These are phyloP conservation scores for Citrullus mucosospermus DNA, from an alignment of 306 rosid species.

Conservation along the genomic window DNA sequence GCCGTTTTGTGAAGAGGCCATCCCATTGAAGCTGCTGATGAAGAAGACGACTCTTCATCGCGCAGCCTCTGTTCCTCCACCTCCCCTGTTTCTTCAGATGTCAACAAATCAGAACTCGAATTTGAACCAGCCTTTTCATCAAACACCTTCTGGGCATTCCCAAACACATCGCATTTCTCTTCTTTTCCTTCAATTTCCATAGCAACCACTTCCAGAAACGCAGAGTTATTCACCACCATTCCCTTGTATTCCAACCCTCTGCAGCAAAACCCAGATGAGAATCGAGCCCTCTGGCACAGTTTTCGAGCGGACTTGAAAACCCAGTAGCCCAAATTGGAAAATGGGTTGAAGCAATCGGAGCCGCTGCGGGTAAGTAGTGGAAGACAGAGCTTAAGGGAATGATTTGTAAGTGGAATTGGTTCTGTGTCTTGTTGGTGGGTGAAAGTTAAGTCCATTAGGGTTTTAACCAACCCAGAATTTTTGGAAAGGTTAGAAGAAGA, in stretches of 20 bases:
- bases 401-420: slow-evolving; percentile 34
- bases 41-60: slow-evolving; percentile 36
- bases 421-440: slow-evolving; percentile 31
- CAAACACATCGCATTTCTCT: slow-evolving; percentile 5
- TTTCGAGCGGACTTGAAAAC: slow-evolving; percentile 31
- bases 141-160: background rate
- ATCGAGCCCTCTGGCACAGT: slow-evolving; percentile 23
- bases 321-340: slow-evolving; percentile 34
- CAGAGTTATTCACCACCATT: slow-evolving; percentile 42
- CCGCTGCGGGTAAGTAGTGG: slow-evolving; percentile 8
- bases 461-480: slow-evolving; percentile 13
- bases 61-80: slow-evolving; percentile 48
- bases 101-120: slow-evolving; percentile 46
- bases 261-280: slow-evolving; percentile 45
- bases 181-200: slow-evolving; percentile 7
- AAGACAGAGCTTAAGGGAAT: background rate
- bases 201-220: slow-evolving; percentile 12
- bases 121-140: slow-evolving; percentile 30
- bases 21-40: slow-evolving; percentile 15
- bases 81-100: slow-evolving; percentile 45
- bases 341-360: slow-evolving; percentile 30
- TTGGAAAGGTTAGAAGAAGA: background rate
- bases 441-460: slow-evolving; percentile 44
- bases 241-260: slow-evolving; percentile 35
- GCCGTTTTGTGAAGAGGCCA: slow-evolving; percentile 39